phyloP scores from a whole-genome alignment of 192 early-diverging fungal species.

The Coemansia sp. region DNA sequence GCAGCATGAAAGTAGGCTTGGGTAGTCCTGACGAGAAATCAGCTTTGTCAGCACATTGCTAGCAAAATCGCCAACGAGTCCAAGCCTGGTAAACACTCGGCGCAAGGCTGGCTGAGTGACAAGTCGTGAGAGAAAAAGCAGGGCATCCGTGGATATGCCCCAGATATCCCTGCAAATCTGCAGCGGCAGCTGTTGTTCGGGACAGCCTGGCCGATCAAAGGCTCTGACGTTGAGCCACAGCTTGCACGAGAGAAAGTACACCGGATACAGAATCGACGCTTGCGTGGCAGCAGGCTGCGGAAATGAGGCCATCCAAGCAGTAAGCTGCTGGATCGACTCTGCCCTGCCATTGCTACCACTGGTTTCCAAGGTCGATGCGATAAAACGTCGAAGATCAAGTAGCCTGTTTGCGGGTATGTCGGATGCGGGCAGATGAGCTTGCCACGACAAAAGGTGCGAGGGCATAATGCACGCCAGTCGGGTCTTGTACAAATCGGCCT shows the following conservation, averaged over 20 bases:
- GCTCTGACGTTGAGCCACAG: slow-evolving; percentile 17
- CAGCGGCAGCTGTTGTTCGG: not conserved
- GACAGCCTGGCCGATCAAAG: not conserved
- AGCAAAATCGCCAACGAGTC: slow-evolving; percentile 11
- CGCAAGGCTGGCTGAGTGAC: slow-evolving; percentile 4
- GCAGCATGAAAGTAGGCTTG: not conserved
- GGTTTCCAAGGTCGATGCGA: not conserved
- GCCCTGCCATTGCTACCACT: not conserved
- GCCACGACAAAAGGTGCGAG: slow-evolving; percentile 36
- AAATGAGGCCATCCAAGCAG: slow-evolving; percentile 7
- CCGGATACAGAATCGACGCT: slow-evolving; percentile 12
- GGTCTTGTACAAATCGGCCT: not conserved
- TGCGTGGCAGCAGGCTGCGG: not conserved
- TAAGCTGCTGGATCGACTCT: not conserved
- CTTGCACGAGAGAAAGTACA: slow-evolving; percentile 29
- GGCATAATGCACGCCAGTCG: slow-evolving; percentile 24
- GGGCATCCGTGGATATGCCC: slow-evolving; percentile 25
- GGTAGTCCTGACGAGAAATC: not conserved
- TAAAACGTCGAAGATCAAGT: not conserved
- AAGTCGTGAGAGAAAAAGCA: slow-evolving; percentile 26
- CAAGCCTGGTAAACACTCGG: slow-evolving; percentile 4
- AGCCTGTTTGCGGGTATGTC: not conserved
- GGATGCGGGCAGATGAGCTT: slow-evolving; percentile 10
- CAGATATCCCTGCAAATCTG: slow-evolving; percentile 29
- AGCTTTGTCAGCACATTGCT: slow-evolving; percentile 3